Base-by-base conservation (phyloP, 2,329 filamentous ascomycete genomes). In the Neonectria hederae region DNA sequence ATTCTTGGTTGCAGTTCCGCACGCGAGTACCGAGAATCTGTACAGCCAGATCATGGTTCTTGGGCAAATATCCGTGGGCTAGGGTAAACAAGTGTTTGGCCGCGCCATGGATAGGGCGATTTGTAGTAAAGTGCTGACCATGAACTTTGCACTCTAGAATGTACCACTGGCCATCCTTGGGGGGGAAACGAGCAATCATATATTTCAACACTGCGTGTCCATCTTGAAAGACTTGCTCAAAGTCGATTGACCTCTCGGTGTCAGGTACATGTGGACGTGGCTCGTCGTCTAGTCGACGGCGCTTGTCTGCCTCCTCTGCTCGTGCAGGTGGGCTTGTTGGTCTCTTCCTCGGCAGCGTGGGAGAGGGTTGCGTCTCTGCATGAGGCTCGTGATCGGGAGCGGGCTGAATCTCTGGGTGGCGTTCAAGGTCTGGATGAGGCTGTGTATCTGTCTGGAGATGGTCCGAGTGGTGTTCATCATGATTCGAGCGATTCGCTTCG, bases 91-190 rank as follows among this genome's bases (percentile, higher is more conserved):
- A 24, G 19, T 65, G 63, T 32, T 46, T 62, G 7, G 59, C 53
- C 24, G 54, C 63, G n/a, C 40, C 63, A 1, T 1, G 2, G 26
- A 65, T n/a, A 2, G 63, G 63, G 21, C 24, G 24, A 26, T 54
- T 9, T 1, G 22, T 55, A 11, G 4, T 8, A 17, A 65, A 62
- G 17, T 55, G 48, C 4, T n/a, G 22, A 2, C 14, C 4, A 21
- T 62, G 49, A 17, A 54, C 11, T 17, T 30, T 56, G 35, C 59
- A 65, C 43, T 59, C 54, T 2, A 65, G n/a, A 9, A 65, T 65
- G 19, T 62, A 62, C 54, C 54, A 65, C 5, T 28, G 7, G 2
- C 46, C 58, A 13, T 14, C 19, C 14, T 9, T 19, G 13, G n/a
- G 7, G 1, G 57, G 62, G 24, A 48, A 53, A 7, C 19, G 53